Base-by-base conservation (phyloP, 1,284 basidiomycete genomes). In the Malassezia caprae region DNA sequence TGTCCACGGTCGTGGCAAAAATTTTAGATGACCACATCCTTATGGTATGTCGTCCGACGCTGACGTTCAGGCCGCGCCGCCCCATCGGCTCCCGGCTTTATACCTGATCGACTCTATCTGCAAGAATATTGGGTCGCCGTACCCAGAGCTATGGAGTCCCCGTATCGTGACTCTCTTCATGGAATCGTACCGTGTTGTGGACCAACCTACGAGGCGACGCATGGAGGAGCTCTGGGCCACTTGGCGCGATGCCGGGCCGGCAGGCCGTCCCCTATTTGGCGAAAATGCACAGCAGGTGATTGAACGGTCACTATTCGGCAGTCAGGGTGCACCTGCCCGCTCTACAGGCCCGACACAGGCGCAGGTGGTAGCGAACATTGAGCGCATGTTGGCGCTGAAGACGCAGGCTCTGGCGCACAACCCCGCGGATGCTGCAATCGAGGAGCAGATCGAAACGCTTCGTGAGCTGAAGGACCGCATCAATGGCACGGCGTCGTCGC, bases 21-120 rank as follows among this genome's bases (percentile, higher is more conserved):
- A 89, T 87, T 74, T 78, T 98, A 44, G 90, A 94, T 69, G 77
- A 80, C 27, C 90, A 96, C 63, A 89, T 96, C 53, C 80, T 86
- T 63, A 70, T 73, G 67, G 79, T 80, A 67, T 63, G 71, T 76
- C 80, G 69, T 72, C 23, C 21, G n/a, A 26, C 10, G 26, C 58
- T 48, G 8, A 45, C 43, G 11, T 24, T 17, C 35, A 64, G 55
- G 59, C 59, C 3, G 63, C 59, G n/a, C 83, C 86, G 12, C 84
- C 83, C 77, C 85, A 87, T 80, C 93, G 96, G 76, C 80, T 99
- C 4, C 93, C 94, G 0, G 81, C 87, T 0, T 88, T 96, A 66
- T 99, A 98, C 75, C 81, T 96, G 11, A 80, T 98, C 69, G 94
- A 98, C 73, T 91, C 91, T 15, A 90, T 99, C 55, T 68, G 58